Conservation (phyloP, 148 eudicot genomes). For the Rhododendron simsii region DNA sequence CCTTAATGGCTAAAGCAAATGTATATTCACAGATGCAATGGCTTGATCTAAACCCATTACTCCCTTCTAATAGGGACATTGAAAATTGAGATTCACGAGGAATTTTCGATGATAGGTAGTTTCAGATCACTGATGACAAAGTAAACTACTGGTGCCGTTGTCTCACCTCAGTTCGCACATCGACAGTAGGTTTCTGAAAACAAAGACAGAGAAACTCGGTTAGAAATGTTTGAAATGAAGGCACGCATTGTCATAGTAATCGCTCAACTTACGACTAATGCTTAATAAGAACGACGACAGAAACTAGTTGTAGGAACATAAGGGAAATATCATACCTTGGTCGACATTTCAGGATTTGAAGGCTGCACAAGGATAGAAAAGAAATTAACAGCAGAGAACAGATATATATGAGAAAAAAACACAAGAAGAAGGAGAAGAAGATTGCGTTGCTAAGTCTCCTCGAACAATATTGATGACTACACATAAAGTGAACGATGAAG, state of each 20-base stretch:
- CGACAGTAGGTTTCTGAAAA: constrained; percentile 24
- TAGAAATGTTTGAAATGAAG: background rate
- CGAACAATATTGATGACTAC: background rate
- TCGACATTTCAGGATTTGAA: constrained; percentile 19
- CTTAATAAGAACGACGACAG: background rate
- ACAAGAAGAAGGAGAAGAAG: background rate
- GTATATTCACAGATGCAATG: too few species aligned
- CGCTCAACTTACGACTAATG: background rate
- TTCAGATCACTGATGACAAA: background rate
- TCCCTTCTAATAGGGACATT: too few species aligned
- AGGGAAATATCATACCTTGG: background rate
- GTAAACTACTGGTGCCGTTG: background rate
- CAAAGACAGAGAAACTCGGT: background rate
- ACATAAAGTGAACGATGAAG: background rate
- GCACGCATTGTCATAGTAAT: background rate
- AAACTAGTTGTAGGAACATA: background rate
- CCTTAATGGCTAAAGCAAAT: too few species aligned
- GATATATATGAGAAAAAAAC: background rate
- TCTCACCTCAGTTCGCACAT: constrained; percentile 48
- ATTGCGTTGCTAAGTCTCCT: background rate
- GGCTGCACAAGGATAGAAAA: constrained; percentile 30
- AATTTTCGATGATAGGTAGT: background rate
- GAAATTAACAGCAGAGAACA: background rate
- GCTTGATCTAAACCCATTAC: too few species aligned
- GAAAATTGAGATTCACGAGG: background rate